Evolutionary conservation across 2,329 filamentous ascomycete genomes (phyloP).

Genomic region (Colletotrichum sojae): DNA sequence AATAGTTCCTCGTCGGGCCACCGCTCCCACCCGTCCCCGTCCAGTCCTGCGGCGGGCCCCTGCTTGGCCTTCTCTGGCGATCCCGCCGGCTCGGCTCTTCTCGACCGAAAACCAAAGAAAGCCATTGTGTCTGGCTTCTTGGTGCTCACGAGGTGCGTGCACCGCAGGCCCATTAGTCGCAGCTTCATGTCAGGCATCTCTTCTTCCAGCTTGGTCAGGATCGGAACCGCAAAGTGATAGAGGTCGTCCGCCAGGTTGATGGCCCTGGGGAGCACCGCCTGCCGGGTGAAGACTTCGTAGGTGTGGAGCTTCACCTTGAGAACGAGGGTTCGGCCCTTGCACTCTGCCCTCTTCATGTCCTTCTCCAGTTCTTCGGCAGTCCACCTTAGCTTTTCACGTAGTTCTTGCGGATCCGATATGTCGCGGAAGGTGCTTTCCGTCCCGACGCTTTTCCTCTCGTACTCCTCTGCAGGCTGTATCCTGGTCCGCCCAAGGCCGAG

Average conservation of each 20-base stretch:
- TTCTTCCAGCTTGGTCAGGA: slow-evolving; percentile 86
- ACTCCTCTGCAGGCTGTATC: slow-evolving; percentile 88
- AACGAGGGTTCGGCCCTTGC: slow-evolving; percentile 91
- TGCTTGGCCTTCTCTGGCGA: slow-evolving; percentile 50
- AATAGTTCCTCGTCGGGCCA: slow-evolving; percentile 76
- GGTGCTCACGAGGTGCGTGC: slow-evolving; percentile 88
- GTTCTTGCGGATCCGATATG: slow-evolving; percentile 75
- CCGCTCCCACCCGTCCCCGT: slow-evolving; percentile 73
- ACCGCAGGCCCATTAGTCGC: slow-evolving; percentile 88
- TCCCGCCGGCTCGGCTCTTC: slow-evolving; percentile 35
- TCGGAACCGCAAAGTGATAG: slow-evolving; percentile 84
- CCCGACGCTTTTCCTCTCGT: slow-evolving; percentile 93
- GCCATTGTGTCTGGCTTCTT: slow-evolving; percentile 83
- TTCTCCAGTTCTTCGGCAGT: slow-evolving; percentile 90
- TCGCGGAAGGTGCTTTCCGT: slow-evolving; percentile 94
- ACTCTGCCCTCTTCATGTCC: slow-evolving; percentile 83
- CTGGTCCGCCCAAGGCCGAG: slow-evolving; percentile 89
- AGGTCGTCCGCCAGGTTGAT: slow-evolving; percentile 84
- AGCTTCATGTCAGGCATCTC: slow-evolving; percentile 85
- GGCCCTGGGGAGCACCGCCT: slow-evolving; percentile 81
- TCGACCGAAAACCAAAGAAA: slow-evolving; percentile 80
- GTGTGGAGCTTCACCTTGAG: slow-evolving; percentile 96
- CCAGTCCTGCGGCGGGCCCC: slow-evolving; percentile 51
- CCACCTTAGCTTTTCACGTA: slow-evolving; percentile 83
- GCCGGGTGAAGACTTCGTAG: slow-evolving; percentile 90